These are phyloP conservation scores for Yarrowia sp. DNA, from an alignment of 805 yeast species.

Conservation along the genomic window DNA sequence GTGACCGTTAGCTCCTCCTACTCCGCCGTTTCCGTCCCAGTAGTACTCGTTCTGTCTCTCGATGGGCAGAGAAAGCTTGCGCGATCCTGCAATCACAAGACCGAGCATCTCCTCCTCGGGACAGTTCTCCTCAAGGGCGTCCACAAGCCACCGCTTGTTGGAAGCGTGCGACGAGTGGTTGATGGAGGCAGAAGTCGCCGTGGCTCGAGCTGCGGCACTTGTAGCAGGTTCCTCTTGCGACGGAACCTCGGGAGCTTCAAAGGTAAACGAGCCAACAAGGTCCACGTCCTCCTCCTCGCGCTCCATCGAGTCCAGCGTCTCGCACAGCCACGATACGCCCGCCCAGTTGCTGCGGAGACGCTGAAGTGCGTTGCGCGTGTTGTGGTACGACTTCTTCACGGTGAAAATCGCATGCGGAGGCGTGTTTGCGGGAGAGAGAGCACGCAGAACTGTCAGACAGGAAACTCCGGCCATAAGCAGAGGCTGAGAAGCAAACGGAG, in stretches of 20 bases:
- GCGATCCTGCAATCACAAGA: conserved; percentile 16
- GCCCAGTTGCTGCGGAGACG: conserved; percentile 34
- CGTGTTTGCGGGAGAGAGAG: conserved; percentile 29
- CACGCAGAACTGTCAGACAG: conserved; percentile 32
- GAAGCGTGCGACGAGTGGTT: neutral
- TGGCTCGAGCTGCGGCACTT: neutral
- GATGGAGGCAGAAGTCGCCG: neutral
- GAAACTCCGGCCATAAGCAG: conserved; percentile 36
- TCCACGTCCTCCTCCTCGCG: conserved; percentile 37
- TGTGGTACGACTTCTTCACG: conserved; percentile 32
- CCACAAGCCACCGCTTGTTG: conserved; percentile 13
- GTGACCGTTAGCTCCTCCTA: neutral
- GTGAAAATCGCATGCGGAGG: conserved; percentile 29
- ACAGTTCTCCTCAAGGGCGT: conserved; percentile 12
- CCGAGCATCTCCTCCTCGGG: conserved; percentile 22
- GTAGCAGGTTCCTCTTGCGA: conserved; percentile 7
- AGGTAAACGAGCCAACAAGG: conserved; percentile 22
- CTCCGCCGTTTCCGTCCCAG: neutral
- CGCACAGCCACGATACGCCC: conserved; percentile 36
- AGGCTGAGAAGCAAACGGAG: conserved; percentile 36
- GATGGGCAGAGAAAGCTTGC: conserved; percentile 9
- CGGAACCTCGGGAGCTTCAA: conserved; percentile 6
- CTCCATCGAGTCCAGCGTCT: conserved; percentile 35
- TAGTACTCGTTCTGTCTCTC: conserved; percentile 19
- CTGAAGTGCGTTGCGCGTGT: conserved; percentile 33